Conservation (phyloP, 2,329 filamentous ascomycete genomes). For the Cladosporium sp. region DNA sequence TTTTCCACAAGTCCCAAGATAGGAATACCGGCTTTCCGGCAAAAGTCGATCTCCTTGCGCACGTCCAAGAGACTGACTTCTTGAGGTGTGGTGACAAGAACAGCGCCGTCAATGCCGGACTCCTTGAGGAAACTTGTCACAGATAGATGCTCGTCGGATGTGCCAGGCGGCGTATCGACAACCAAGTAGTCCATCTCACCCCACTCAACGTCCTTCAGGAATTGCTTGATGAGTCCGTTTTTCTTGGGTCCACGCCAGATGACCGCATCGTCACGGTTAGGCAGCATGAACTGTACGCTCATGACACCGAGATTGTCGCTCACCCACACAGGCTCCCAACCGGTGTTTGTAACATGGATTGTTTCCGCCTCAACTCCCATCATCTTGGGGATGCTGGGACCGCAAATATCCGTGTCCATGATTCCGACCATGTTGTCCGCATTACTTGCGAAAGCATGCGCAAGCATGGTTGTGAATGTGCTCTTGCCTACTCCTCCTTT, state of each 20-base stretch:
- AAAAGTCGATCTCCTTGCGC: conserved; percentile 96
- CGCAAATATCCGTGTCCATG: conserved; percentile 98
- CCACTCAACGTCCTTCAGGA: conserved; percentile 97
- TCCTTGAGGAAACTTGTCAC: conserved; percentile 91
- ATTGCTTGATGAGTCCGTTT: conserved; percentile 97
- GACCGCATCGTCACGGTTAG: conserved; percentile 86
- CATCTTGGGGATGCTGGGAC: conserved; percentile 96
- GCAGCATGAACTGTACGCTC: conserved; percentile 98
- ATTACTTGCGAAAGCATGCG: conserved; percentile 83
- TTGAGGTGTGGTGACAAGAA: conserved; percentile 91
- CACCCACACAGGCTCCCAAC: conserved; percentile 96
- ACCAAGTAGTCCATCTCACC: conserved; percentile 89
- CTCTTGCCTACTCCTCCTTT: conserved; percentile 98
- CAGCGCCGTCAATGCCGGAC: conserved; percentile 86
- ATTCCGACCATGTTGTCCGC: conserved; percentile 77
- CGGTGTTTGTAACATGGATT: conserved; percentile 82
- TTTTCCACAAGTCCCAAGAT: conserved; percentile 93
- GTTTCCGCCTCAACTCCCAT: conserved; percentile 94
- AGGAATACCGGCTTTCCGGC: conserved; percentile 84
- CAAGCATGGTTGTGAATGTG: conserved; percentile 84
- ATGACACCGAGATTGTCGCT: conserved; percentile 91
- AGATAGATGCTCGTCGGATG: conserved; percentile 89
- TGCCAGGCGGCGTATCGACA: conserved; percentile 93
- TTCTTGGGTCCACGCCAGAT: conserved; percentile 99
- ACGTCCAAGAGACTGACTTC: conserved; percentile 92